A percentile compares a stretch with the other conserved stretches of the same genome.
Conservation (phyloP, 345 rosid genomes). For the Mercurialis annua region DNA sequence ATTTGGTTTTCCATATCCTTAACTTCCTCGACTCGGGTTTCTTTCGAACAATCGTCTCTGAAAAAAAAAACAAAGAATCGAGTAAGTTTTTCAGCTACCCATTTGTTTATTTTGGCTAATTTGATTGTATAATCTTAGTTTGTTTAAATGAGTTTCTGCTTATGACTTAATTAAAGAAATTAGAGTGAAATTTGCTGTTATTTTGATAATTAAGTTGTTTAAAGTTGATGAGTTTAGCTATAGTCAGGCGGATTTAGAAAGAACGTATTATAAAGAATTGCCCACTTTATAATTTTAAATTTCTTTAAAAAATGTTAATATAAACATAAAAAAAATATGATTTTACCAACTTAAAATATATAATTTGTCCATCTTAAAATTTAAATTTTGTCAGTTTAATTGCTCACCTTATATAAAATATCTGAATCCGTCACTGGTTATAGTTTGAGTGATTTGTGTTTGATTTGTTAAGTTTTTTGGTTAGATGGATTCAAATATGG, state of each 20-base stretch:
- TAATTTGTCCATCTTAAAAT: too few species aligned
- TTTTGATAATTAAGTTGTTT: not conserved
- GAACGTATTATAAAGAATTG: too few species aligned
- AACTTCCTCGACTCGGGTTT: slow-evolving; percentile 33
- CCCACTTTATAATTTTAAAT: too few species aligned
- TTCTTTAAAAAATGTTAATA: too few species aligned
- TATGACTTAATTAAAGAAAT: not conserved
- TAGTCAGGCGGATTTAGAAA: too few species aligned
- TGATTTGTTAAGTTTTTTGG: slow-evolving; percentile 11
- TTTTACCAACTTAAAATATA: too few species aligned
- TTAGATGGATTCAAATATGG: slow-evolving; percentile 37
- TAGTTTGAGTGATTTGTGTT: not conserved
- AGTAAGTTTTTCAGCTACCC: slow-evolving; percentile 11
- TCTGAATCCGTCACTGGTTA: too few species aligned
- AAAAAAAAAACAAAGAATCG: not conserved
- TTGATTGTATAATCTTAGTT: not conserved
- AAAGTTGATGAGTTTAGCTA: not conserved
- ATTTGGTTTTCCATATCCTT: slow-evolving; percentile 15
- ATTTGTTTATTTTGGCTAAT: not conserved
- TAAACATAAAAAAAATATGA: too few species aligned
- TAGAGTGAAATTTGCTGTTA: not conserved
- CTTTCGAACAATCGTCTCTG: slow-evolving; percentile 8
- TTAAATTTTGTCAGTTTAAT: too few species aligned
- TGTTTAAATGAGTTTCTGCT: slow-evolving; percentile 1
- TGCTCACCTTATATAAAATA: too few species aligned